Evolutionary conservation across 2,329 filamentous ascomycete species (phyloP).

Genomic region (Metarhizium guizhouense): DNA sequence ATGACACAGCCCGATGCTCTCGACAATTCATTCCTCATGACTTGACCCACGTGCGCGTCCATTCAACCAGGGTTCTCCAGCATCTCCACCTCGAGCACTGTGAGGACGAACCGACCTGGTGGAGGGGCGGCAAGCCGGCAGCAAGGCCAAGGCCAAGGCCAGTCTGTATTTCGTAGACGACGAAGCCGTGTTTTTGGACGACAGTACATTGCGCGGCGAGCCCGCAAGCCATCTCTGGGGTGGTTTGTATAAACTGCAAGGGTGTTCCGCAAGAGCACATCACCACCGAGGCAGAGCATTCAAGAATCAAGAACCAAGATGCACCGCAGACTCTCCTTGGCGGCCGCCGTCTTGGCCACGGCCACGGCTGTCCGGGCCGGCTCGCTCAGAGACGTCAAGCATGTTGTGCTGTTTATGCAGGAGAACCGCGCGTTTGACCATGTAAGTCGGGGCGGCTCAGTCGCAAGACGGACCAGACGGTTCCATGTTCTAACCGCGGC

Average conservation of each 20-base stretch:
- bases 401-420: slow-evolving; percentile 51
- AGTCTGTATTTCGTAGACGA: too few species aligned
- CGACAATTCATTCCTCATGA: background rate
- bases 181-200: too few species aligned
- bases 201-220: too few species aligned
- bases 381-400: slow-evolving; percentile 41
- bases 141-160: too few species aligned
- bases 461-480: background rate
- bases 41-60: background rate
- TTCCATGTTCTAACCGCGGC: background rate
- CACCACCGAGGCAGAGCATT: background rate
- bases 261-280: too few species aligned
- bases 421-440: slow-evolving; percentile 27
- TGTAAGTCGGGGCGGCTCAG: slow-evolving; percentile 15
- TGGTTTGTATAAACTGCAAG: too few species aligned
- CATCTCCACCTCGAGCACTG: background rate
- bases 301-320: background rate
- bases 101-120: background rate
- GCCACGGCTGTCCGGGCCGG: slow-evolving; percentile 18
- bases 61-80: background rate
- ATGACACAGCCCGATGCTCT: background rate
- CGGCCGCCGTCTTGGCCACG: slow-evolving; percentile 10
- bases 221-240: too few species aligned
- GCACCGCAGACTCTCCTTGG: background rate
- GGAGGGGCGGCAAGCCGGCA: background rate